A percentile compares a stretch with the other conserved stretches of the same genome.
Evolutionary conservation across 192 early-diverging fungal species (phyloP).

Genomic region (Oehlia diaphana): DNA sequence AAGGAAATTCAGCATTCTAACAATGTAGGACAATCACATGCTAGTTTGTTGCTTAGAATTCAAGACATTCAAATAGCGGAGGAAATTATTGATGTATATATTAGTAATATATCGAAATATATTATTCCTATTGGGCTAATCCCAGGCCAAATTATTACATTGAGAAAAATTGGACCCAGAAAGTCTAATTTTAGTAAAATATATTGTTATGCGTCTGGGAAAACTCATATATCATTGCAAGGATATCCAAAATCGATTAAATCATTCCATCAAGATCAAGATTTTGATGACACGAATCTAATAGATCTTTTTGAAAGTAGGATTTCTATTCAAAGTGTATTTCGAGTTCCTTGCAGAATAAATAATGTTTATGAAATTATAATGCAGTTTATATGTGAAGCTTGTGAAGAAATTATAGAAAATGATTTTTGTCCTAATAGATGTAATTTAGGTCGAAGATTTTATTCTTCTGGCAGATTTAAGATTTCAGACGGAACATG

Average conservation of each 20-base stretch:
- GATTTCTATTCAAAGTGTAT: neutral
- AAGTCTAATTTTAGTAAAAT: neutral
- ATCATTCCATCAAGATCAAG: neutral
- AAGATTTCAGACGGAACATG: slow-evolving; percentile 2
- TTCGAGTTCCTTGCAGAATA: slow-evolving; percentile 8
- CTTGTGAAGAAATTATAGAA: neutral
- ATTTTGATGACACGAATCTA: neutral
- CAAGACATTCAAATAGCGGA: neutral
- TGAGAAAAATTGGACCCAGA: neutral
- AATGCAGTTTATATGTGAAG: neutral
- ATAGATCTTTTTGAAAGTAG: neutral
- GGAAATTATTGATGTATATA: neutral
- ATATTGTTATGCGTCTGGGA: neutral
- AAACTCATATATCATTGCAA: neutral
- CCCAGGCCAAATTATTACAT: neutral
- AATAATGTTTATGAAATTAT: neutral
- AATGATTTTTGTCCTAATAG: neutral
- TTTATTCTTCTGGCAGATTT: neutral
- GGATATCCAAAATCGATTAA: neutral
- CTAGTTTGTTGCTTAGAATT: slow-evolving; percentile 4
- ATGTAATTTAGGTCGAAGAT: neutral
- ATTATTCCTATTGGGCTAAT: neutral
- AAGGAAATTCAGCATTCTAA: neutral
- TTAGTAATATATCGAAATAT: neutral
- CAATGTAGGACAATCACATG: neutral